Base-by-base conservation (phyloP, 2,329 filamentous ascomycete species). In the Dendrostoma leiphaemia region DNA sequence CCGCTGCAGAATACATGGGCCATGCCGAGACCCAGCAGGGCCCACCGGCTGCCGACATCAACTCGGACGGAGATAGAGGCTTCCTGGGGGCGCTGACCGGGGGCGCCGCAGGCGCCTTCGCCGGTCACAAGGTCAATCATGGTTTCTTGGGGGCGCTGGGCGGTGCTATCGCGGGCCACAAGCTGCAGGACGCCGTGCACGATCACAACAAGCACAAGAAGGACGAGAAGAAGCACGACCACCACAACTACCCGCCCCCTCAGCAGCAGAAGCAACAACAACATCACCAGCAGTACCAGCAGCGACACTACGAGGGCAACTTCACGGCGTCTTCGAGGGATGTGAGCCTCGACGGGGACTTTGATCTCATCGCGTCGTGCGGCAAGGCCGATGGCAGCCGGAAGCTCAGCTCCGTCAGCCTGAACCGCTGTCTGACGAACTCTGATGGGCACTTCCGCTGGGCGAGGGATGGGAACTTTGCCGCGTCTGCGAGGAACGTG, bases 111-210 rank as follows among this genome's bases (percentile, higher is more conserved):
- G 75, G 75, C 53, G 74, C 70, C 31, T 76, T 69, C 47, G 71
- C 67, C 21, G 75, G 75, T 53, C 70, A 74, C 67, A 73, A 77
- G 63, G 73, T 70, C 58, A 67, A 73, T 59, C 75, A 77, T 64
- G 75, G 75, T 28, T 64, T 78, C 62, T 68, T 78, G 48, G 75
- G 75, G 55, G 70, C 74, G 6, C 67, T 78, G 38, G 74, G 73
- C 55, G 75, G 75, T 38, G 75, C 75, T 29, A 72, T 77, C 58
- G 65, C 73, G 7, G 75, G 75, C 45, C 72, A 69, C 57, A 65
- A 76, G 50, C 67, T 72, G 6, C 71, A 78, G 60, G 75, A 77
- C 52, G 70, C 70, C 19, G 57, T 53, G 23, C 69, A 45, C 13
- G 57, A 58, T 41, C 45, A 58, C 48, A 74, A 75, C 67, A 72